A percentile compares a stretch with the other conserved stretches of the same genome.
Conservation (phyloP, 2,329 filamentous ascomycete species). For the Colletotrichum musicola region DNA sequence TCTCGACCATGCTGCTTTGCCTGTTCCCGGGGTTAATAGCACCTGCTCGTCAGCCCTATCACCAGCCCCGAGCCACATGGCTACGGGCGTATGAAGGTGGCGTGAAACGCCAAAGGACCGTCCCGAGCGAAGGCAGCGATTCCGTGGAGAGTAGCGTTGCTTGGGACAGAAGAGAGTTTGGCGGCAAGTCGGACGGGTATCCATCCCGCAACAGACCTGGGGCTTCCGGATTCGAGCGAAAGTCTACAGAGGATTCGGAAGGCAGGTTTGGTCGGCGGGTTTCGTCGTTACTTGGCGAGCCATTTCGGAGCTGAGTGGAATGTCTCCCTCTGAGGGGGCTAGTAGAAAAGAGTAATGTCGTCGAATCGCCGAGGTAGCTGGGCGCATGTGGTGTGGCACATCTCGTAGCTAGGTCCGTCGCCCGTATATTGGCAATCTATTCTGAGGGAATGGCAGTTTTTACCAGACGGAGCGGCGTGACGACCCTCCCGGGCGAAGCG, state of each 20-base stretch:
- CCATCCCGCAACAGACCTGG: not conserved
- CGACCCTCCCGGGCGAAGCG: constrained; percentile 13
- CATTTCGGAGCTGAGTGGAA: constrained; percentile 1
- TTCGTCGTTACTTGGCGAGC: not conserved
- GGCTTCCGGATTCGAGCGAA: not conserved
- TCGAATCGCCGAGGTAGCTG: constrained; percentile 12
- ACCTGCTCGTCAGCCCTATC: constrained; percentile 7
- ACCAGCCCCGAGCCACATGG: constrained; percentile 13
- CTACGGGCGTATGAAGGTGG: constrained; percentile 2
- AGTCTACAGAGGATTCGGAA: not conserved
- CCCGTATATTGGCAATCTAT: constrained; percentile 26
- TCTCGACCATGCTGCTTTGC: constrained; percentile 1
- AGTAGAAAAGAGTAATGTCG: not conserved
- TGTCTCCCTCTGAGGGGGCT: constrained; percentile 1
- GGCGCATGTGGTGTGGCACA: constrained; percentile 1
- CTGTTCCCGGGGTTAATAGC: constrained; percentile 3
- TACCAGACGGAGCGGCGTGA: constrained; percentile 29
- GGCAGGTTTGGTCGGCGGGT: constrained; percentile 1
- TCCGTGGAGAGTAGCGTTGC: constrained; percentile 1
- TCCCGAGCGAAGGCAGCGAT: constrained; percentile 7
- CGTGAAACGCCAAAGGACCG: constrained; percentile 18
- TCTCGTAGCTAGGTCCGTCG: constrained; percentile 11
- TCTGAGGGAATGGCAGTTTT: constrained; percentile 13
- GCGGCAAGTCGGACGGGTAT: not conserved
- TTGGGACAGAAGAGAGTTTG: constrained; percentile 3